Percentiles rank a stretch among this genome's conserved stretches.
Evolutionary conservation across 257 asterid genomes (phyloP).

Genomic region (Solanum etuberosum): DNA sequence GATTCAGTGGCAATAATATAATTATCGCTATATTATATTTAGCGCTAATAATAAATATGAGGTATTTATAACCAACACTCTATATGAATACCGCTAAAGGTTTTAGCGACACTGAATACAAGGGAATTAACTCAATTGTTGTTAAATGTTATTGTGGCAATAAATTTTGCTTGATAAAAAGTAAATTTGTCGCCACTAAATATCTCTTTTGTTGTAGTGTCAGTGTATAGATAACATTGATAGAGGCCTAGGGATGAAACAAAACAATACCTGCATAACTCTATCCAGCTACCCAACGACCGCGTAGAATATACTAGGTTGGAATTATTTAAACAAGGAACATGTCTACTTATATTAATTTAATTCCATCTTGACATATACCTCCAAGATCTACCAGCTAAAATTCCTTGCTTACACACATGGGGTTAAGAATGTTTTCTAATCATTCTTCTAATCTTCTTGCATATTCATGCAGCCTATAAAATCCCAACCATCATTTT

Average conservation of each 20-base stretch:
- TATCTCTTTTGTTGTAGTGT: neutral
- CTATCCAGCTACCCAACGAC: neutral
- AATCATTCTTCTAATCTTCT: neutral
- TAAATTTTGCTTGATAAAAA: neutral
- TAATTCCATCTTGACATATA: neutral
- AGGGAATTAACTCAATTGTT: neutral
- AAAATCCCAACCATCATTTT: neutral
- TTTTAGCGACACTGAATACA: neutral
- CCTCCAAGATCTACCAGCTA: slow-evolving; percentile 2
- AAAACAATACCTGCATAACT: neutral
- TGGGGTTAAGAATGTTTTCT: neutral
- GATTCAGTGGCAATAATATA: neutral
- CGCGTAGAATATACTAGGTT: neutral
- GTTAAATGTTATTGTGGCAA: neutral
- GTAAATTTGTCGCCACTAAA: neutral
- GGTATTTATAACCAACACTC: too few relatives aligned
- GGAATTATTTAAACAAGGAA: neutral
- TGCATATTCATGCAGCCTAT: neutral
- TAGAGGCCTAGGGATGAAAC: neutral
- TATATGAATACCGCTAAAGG: too few relatives aligned
- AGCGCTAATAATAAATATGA: too few relatives aligned
- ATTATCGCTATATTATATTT: too few relatives aligned
- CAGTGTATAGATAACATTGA: neutral
- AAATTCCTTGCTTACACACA: neutral
- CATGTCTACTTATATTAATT: neutral